A percentile compares a stretch with the other conserved stretches of the same genome.
Evolutionary conservation across 139 green algal genomes (phyloP).

Genomic region (Dunaliella primolecta): DNA sequence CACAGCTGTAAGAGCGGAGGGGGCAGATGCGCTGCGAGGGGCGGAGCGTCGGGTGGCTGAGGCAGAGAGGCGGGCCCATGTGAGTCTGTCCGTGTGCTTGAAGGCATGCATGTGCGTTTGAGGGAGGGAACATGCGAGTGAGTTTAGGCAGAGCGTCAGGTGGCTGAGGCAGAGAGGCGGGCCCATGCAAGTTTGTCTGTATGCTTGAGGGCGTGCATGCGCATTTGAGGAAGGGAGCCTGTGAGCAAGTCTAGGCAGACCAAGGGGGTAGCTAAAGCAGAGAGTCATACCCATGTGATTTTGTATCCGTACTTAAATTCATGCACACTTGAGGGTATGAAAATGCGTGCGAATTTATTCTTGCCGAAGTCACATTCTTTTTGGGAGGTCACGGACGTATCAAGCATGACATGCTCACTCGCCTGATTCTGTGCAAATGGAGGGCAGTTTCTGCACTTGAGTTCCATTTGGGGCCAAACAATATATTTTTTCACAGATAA

Average conservation of each 20-base stretch:
- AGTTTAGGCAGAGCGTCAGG: slow-evolving; percentile 34
- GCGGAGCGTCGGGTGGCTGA: slow-evolving; percentile 45
- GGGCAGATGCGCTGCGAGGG: slow-evolving; percentile 28
- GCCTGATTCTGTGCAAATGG: too few species aligned
- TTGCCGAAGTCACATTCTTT: too few species aligned
- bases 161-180: slow-evolving; percentile 47
- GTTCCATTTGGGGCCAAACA: too few species aligned
- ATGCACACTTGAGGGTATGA: background rate
- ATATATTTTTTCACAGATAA: too few species aligned
- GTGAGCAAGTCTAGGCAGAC: too few species aligned
- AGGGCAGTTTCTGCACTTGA: too few species aligned
- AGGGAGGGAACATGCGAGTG: too few species aligned
- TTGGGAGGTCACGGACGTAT: too few species aligned
- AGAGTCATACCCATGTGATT: slow-evolving; percentile 26
- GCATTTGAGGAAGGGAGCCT: background rate
- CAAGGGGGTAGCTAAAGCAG: slow-evolving; percentile 44
- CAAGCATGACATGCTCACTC: too few species aligned
- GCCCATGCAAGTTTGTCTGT: slow-evolving; percentile 2
- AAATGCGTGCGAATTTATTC: slow-evolving; percentile 3
- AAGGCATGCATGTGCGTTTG: background rate
- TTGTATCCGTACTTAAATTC: background rate
- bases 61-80: slow-evolving; percentile 36
- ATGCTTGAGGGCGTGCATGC: background rate
- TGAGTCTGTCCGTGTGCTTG: background rate
- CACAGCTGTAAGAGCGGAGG: slow-evolving; percentile 22